Evolutionary conservation across 192 early-diverging fungal genomes (phyloP).

Genomic region (Linnemannia elongata): DNA sequence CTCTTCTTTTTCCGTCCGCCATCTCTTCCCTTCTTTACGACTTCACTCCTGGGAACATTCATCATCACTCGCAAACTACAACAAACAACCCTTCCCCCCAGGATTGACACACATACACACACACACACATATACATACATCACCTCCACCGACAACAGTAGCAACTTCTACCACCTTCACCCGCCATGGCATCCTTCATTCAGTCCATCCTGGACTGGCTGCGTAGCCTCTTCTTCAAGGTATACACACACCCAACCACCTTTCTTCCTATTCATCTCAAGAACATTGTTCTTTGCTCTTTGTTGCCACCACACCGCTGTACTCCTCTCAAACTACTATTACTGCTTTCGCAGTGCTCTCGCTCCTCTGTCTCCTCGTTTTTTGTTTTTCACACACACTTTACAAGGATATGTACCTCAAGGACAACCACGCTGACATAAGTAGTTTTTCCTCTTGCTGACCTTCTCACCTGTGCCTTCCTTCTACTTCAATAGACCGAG

Average conservation of each 20-base stretch:
- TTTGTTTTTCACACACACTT: background rate
- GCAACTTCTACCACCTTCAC: background rate
- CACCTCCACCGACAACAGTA: too few species aligned
- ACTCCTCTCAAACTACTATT: too few species aligned
- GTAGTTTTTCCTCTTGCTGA: too few species aligned
- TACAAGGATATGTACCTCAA: background rate
- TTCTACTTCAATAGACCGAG: slow-evolving; percentile 67
- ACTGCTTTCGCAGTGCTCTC: too few species aligned
- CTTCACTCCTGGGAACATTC: background rate
- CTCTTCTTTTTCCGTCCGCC: slow-evolving; percentile 3
- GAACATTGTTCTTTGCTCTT: too few species aligned
- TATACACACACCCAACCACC: slow-evolving; percentile 21
- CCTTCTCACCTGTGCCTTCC: background rate
- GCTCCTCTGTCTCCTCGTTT: background rate
- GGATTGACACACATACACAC: background rate
- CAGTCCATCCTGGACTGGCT: slow-evolving; percentile 78
- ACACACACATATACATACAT: too few species aligned
- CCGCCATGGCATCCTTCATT: slow-evolving; percentile 68
- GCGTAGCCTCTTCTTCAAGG: slow-evolving; percentile 85
- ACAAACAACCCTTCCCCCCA: background rate
- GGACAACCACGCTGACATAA: too few species aligned
- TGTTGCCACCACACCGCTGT: too few species aligned
- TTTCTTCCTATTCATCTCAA: background rate
- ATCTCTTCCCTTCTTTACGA: background rate
- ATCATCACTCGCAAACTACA: background rate